A percentile compares a stretch with the other conserved stretches of the same genome.
Conservation (phyloP, 83 land plant genomes). For the Picea mariana region DNA sequence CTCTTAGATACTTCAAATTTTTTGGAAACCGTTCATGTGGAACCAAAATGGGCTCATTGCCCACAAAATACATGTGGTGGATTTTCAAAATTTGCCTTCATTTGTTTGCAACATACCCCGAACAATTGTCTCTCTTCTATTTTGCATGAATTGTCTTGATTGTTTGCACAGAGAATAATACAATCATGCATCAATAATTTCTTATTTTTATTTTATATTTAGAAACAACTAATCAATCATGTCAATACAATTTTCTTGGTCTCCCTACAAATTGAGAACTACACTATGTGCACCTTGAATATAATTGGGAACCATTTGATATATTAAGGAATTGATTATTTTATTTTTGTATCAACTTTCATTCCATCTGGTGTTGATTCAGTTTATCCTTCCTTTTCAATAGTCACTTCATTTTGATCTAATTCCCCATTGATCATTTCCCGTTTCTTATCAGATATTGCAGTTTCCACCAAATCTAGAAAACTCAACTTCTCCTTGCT, state of each 20-base stretch:
- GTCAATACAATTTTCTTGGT: background rate
- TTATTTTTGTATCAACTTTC: slow-evolving; percentile 6
- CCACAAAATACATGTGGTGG: too few relatives aligned
- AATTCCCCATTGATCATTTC: slow-evolving; percentile 14
- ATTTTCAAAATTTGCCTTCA: too few relatives aligned
- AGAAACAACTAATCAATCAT: background rate
- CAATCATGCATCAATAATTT: too few relatives aligned
- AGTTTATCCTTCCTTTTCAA: background rate
- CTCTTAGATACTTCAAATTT: too few relatives aligned
- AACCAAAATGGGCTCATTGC: too few relatives aligned
- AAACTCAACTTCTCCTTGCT: slow-evolving; percentile 6
- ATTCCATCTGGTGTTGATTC: slow-evolving; percentile 5
- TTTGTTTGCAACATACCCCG: too few relatives aligned
- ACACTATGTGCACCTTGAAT: background rate
- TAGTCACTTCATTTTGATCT: slow-evolving; percentile 6
- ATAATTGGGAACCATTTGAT: background rate
- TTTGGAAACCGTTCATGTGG: too few relatives aligned
- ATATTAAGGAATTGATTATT: too few relatives aligned
- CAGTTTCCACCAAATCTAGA: slow-evolving; percentile 22
- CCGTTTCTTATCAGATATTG: slow-evolving; percentile 24
- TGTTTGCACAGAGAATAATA: too few relatives aligned
- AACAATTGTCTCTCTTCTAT: too few relatives aligned
- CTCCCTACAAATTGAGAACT: slow-evolving; percentile 7
- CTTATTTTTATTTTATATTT: background rate
- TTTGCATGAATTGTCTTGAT: too few relatives aligned